phyloP scores from a whole-genome alignment of 495 filamentous ascomycete species.

The Paragyromitra xinjiangensis region DNA sequence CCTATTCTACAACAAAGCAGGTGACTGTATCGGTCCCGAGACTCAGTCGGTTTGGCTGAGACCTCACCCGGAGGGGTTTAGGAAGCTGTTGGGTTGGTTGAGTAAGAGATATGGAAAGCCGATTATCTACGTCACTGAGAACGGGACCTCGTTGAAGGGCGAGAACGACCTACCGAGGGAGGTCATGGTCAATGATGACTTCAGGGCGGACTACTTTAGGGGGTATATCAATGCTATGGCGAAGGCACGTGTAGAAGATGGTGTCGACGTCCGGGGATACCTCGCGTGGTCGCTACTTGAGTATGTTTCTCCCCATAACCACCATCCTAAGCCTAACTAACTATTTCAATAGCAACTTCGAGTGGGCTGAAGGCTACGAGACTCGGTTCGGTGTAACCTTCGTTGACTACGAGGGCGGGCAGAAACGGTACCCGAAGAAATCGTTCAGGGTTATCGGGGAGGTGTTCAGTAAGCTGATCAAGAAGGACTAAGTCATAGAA shows the following conservation, averaged over 20 bases:
- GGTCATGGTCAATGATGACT: slow-evolving; percentile 60
- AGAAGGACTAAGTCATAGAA: slow-evolving; percentile 36
- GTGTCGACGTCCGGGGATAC: slow-evolving; percentile 63
- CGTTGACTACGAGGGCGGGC: slow-evolving; percentile 61
- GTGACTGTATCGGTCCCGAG: slow-evolving; percentile 62
- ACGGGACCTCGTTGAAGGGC: slow-evolving; percentile 63
- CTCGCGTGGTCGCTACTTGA: slow-evolving; percentile 65
- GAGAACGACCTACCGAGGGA: slow-evolving; percentile 59
- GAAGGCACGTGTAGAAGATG: slow-evolving; percentile 61
- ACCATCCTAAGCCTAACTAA: neutral
- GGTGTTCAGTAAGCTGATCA: slow-evolving; percentile 61
- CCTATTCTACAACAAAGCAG: slow-evolving; percentile 62
- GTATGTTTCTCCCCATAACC: slow-evolving; percentile 58
- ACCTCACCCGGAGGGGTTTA: slow-evolving; percentile 60
- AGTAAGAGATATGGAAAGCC: slow-evolving; percentile 61
- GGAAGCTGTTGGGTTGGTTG: slow-evolving; percentile 63
- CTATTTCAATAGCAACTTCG: slow-evolving; percentile 49
- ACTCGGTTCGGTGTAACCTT: slow-evolving; percentile 63
- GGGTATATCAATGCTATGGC: slow-evolving; percentile 62
- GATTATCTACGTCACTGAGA: slow-evolving; percentile 64
- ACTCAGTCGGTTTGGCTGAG: slow-evolving; percentile 64
- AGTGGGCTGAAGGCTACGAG: slow-evolving; percentile 64
- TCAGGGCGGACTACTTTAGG: slow-evolving; percentile 63
- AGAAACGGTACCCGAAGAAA: slow-evolving; percentile 64
- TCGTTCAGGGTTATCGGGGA: slow-evolving; percentile 61